Base-by-base conservation (phyloP, 75 land plant genomes). In the Selaginella tamariscina region DNA sequence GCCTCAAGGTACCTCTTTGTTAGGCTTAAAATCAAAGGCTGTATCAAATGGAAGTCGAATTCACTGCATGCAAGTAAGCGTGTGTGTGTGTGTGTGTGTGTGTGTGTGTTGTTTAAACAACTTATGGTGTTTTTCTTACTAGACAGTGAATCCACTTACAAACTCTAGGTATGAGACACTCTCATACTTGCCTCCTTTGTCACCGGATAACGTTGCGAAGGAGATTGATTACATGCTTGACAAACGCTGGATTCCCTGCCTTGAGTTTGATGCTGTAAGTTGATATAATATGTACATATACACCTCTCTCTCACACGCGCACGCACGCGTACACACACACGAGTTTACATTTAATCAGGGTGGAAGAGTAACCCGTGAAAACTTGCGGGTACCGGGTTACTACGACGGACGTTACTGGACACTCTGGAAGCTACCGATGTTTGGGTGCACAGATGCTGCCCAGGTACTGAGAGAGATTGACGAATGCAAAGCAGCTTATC, bases 401-500 rank as follows among this genome's bases (percentile, higher is more conserved):
- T 59, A 59, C 62, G 62, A 59, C 26, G 62, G 62, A 8, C 62
- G 26, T n/a, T 59, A 59, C 26, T 59, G 62, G 62, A 59, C 62
- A 8, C 62, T 59, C 8, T 59, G 62, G 62, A 59, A 59, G 62
- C 62, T 59, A 8, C 62, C 62, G 8, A 59, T 59, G 62, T 59
- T 59, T 59, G 62, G 62, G 8, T 59, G 62, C 62, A 59, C 9
- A 9, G 62, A 59, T 59, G n/a, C 62, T 8, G 62, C 62, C 21
- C 62, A 59, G n/a, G 62, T 59, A 2, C 23, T 59, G n/a, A 59
- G 62, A n/a, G 62, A 59, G n/a, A 59, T 59, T n/a, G 62, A 59
- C 8, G 62, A 59, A n/a, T 59, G 62, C 62, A 59, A 59, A 59
- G 2, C 21, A 8, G n/a, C 23, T 5, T 59, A 59, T 59, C 62